A percentile compares a stretch with the other conserved stretches of the same genome.
Conservation (phyloP, 495 filamentous ascomycete species). For the Evernia prunastri region DNA sequence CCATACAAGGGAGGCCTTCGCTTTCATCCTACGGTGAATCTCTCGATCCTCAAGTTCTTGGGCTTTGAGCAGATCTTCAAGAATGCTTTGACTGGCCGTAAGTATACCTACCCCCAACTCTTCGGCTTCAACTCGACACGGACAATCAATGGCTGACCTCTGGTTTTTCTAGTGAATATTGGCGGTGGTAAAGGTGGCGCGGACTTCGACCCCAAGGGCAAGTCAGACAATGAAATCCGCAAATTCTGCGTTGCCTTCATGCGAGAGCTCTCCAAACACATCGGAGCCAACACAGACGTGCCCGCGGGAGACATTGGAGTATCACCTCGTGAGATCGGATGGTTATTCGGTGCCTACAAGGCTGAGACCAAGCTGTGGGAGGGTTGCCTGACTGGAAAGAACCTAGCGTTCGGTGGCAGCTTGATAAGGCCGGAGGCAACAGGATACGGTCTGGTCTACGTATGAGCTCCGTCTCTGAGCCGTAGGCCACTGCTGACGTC, state of each 20-base stretch:
- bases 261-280: conserved; percentile 89
- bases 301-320: conserved; percentile 95
- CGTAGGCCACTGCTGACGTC: not conserved
- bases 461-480: conserved; percentile 25
- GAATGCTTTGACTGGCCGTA: conserved; percentile 95
- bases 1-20: conserved; percentile 97
- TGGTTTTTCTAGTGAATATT: conserved; percentile 65
- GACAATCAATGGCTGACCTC: conserved; percentile 20
- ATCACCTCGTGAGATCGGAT: conserved; percentile 82
- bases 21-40: conserved; percentile 94
- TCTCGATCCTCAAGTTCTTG: conserved; percentile 96
- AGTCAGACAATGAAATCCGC: conserved; percentile 94
- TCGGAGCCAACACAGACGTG: conserved; percentile 92
- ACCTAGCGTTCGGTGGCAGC: conserved; percentile 82
- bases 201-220: conserved; percentile 99
- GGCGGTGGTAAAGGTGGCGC: conserved; percentile 97
- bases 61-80: conserved; percentile 99
- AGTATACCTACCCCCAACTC: conserved; percentile 39
- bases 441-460: conserved; percentile 92
- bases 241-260: conserved; percentile 97
- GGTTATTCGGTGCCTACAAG: conserved; percentile 93
- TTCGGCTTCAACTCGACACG: not conserved
- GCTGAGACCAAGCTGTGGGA: conserved; percentile 83
- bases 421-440: conserved; percentile 97
- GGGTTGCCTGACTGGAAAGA: conserved; percentile 94